Base-by-base conservation (phyloP, 2,329 filamentous ascomycete species). In the Exophiala sideris region DNA sequence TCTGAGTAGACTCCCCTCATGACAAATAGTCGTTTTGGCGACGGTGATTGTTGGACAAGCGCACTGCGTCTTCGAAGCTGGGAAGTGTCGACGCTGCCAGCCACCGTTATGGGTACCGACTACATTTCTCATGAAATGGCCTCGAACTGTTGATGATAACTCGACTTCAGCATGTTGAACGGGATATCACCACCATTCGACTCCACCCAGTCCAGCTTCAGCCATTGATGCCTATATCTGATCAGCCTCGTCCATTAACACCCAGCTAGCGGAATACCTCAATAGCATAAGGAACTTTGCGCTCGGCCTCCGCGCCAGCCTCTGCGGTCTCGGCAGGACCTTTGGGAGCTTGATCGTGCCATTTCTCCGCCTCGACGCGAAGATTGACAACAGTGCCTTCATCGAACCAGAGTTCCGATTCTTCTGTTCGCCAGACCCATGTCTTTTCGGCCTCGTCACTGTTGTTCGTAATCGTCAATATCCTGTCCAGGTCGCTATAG, bases 321-420 rank as follows among this genome's bases (percentile, higher is more conserved):
- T 52, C 56, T 21, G 41, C 50, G 20, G 46, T 47, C 3, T 44
- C 38, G 38, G 24, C 41, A 1, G 54, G 49, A 9, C 46, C 51
- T 52, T 54, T 52, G 2, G 48, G 50, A 33, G 54, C 56, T 50
- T 95, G 87, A 68, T 97, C 92, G 57, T 90, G 83, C 91, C 94
- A 99, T 62, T 89, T 83, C 73, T 99, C 94, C 47, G 86, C 82
- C 63, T 95, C 84, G 38, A 97, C 85, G 18, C 90, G 82, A 65
- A 97, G 88, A 38, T 92, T 83, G 24, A 96, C 91, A 65, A 87
- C 84, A 73, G 97, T 94, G 66, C 92, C 86, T 64, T 86, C 86
- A 70, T 99, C 94, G 70, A 94, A 95, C 69, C 87, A 96, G 62
- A 95, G 83, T 24, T 85, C 79, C 29, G 82, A 85, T 12, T 90